These are phyloP conservation scores for Phtheirospermum japonicum DNA, from an alignment of 257 asterid species.

Conservation along the genomic window DNA sequence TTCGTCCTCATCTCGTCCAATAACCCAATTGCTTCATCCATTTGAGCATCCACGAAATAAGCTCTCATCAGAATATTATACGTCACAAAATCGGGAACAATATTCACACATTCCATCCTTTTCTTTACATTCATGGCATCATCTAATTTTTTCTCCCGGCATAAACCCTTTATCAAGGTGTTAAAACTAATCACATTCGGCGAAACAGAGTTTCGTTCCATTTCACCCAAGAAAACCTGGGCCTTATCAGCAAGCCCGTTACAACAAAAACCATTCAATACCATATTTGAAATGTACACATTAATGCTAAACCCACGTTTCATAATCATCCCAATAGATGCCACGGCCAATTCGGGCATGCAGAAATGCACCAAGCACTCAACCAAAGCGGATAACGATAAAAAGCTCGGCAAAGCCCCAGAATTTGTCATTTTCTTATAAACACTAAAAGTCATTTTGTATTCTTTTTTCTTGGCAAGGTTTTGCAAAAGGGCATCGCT, in stretches of 20 bases:
- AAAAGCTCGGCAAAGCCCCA: slow-evolving; percentile 38
- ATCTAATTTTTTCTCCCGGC: slow-evolving; percentile 45
- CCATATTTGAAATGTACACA: slow-evolving; percentile 44
- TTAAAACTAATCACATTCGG: slow-evolving; percentile 57
- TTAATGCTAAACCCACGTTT: slow-evolving; percentile 49
- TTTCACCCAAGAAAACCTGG: slow-evolving; percentile 40
- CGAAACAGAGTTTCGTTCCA: slow-evolving; percentile 36
- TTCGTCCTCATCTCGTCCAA: slow-evolving; percentile 53
- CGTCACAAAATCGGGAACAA: slow-evolving; percentile 42
- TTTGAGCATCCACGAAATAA: slow-evolving; percentile 42
- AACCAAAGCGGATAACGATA: slow-evolving; percentile 49
- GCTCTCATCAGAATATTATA: slow-evolving; percentile 51
- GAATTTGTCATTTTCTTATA: slow-evolving; percentile 40
- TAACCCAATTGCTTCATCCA: slow-evolving; percentile 42
- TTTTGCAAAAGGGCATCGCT: slow-evolving; percentile 46
- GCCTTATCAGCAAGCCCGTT: slow-evolving; percentile 46
- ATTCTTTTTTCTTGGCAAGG: slow-evolving; percentile 56
- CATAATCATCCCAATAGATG: slow-evolving; percentile 50
- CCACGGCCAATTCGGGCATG: slow-evolving; percentile 41
- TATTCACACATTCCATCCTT: slow-evolving; percentile 49
- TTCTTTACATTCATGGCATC: slow-evolving; percentile 49
- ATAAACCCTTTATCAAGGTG: slow-evolving; percentile 59
- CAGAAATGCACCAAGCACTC: slow-evolving; percentile 49
- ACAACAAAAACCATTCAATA: slow-evolving; percentile 55
- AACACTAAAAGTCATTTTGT: slow-evolving; percentile 38